These are phyloP conservation scores for Boletus subcaerulescens DNA, from an alignment of 768 basidiomycete genomes.

Conservation along the genomic window DNA sequence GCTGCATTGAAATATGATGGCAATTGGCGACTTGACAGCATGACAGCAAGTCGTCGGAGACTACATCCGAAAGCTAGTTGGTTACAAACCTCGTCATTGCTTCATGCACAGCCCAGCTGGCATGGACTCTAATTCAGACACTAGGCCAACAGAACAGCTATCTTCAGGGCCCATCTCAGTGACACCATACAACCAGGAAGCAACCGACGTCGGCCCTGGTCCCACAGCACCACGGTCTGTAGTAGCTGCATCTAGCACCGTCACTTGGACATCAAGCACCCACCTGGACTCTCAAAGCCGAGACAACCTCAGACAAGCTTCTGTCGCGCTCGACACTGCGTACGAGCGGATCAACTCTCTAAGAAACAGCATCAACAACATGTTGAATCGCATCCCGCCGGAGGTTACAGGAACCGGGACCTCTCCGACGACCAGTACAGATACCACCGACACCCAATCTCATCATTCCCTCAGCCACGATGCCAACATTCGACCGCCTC, in stretches of 20 bases:
- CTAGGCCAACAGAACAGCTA: constrained; percentile 7
- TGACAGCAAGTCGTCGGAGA: not conserved
- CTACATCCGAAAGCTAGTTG: too few relatives aligned
- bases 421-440: not conserved
- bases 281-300: constrained; percentile 28
- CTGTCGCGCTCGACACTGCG: constrained; percentile 51
- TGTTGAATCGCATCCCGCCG: constrained; percentile 40
- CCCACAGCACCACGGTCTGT: constrained; percentile 5
- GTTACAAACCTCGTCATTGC: not conserved
- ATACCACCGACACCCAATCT: constrained; percentile 6
- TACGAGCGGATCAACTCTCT: constrained; percentile 55
- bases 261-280: constrained; percentile 11
- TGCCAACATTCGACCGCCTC: constrained; percentile 27
- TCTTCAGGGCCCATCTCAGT: constrained; percentile 10
- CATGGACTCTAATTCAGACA: constrained; percentile 21
- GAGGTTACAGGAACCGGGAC: constrained; percentile 18
- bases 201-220: constrained; percentile 4
- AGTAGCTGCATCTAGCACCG: constrained; percentile 3
- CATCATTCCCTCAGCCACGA: constrained; percentile 15
- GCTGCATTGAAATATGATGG: not conserved
- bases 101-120: constrained; percentile 4
- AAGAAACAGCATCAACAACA: constrained; percentile 46
- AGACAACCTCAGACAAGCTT: constrained; percentile 46
- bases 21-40: not conserved
- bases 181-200: constrained; percentile 13